A percentile compares a stretch with the other conserved stretches of the same genome.
These are phyloP conservation scores for Heritiera fomes DNA, from an alignment of 345 rosid species.

Conservation along the genomic window DNA sequence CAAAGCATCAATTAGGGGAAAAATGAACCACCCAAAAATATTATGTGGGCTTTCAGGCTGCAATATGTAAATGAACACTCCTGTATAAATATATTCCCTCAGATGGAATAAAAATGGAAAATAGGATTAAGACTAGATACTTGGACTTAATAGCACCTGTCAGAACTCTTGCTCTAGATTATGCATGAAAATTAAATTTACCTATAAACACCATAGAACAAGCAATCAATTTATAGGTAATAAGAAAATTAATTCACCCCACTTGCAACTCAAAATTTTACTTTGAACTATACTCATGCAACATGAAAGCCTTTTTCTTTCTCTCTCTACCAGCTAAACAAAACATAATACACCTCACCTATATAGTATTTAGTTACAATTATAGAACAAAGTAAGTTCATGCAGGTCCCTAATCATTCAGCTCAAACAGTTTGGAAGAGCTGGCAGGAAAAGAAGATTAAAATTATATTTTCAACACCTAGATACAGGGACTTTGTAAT, in stretches of 20 bases:
- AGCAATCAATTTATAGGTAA: not conserved
- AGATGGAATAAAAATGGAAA: not conserved
- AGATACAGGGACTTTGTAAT: not conserved
- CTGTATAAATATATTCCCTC: not conserved
- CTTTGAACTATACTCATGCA: not conserved
- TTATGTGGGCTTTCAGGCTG: not conserved
- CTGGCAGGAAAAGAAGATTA: not conserved
- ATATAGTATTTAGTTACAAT: not conserved
- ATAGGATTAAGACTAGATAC: not conserved
- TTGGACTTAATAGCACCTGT: not conserved
- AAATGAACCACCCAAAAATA: not conserved
- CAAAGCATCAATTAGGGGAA: not conserved
- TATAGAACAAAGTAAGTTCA: constrained; percentile 7
- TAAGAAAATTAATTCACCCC: constrained; percentile 1
- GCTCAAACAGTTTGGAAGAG: not conserved
- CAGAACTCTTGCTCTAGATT: not conserved
- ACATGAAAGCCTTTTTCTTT: not conserved
- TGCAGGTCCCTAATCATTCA: not conserved
- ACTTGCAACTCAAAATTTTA: not conserved
- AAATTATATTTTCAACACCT: not conserved
- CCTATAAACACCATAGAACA: not conserved
- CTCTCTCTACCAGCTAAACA: not conserved
- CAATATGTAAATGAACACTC: not conserved
- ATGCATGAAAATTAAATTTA: not conserved
- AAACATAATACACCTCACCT: not conserved